Evolutionary conservation across 768 basidiomycete genomes (phyloP).

Genomic region (Pilatotrama ljubarskyi): DNA sequence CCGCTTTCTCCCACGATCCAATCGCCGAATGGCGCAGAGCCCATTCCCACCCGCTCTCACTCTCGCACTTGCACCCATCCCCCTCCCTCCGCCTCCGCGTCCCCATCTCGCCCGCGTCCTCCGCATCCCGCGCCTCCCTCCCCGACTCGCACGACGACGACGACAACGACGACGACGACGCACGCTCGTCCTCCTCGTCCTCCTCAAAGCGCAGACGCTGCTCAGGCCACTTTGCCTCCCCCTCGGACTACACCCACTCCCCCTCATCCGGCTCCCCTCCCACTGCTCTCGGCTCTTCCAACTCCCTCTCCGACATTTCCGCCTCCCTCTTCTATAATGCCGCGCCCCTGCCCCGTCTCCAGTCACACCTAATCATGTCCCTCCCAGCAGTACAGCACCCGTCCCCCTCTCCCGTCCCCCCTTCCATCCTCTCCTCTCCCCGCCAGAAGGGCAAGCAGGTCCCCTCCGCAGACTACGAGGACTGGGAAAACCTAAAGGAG

Average conservation of each 20-base stretch:
- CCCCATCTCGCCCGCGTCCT: neutral
- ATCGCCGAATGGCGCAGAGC: slow-evolving; percentile 12
- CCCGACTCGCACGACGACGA: slow-evolving; percentile 6
- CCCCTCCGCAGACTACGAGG: slow-evolving; percentile 38
- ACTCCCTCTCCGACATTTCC: slow-evolving; percentile 6
- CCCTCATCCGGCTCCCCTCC: slow-evolving; percentile 6
- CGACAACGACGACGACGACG: slow-evolving; percentile 20
- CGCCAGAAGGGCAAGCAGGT: slow-evolving; percentile 15
- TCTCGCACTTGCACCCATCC: neutral
- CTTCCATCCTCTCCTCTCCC: slow-evolving; percentile 12
- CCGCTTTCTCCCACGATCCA: slow-evolving; percentile 18
- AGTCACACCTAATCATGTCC: neutral
- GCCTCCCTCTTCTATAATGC: slow-evolving; percentile 12
- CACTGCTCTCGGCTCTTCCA: neutral
- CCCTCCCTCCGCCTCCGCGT: neutral
- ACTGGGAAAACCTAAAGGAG: slow-evolving; percentile 70
- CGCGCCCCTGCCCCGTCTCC: neutral
- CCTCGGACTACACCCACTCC: slow-evolving; percentile 12
- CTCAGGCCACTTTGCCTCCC: slow-evolving; percentile 22
- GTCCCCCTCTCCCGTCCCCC: slow-evolving; percentile 1
- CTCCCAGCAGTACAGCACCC: neutral
- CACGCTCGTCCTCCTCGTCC: slow-evolving; percentile 19
- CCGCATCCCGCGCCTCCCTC: neutral
- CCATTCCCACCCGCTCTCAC: slow-evolving; percentile 6
- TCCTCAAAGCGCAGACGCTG: slow-evolving; percentile 30